A percentile compares a stretch with the other conserved stretches of the same genome.
Evolutionary conservation across 306 rosid genomes (phyloP).

Genomic region (Fragaria nilgerrensis): DNA sequence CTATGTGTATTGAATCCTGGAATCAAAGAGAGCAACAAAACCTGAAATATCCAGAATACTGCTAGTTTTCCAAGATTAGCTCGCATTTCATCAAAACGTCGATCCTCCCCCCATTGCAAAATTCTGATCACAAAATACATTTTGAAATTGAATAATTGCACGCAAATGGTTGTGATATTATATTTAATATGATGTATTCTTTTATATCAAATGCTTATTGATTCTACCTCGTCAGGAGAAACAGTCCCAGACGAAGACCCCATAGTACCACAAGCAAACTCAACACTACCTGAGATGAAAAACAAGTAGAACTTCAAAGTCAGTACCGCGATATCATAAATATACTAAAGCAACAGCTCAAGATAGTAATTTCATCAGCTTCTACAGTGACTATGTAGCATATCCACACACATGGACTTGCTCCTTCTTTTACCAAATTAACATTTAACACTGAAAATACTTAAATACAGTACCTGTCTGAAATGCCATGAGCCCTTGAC

Average conservation of each 20-base stretch:
- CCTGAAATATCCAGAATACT: slow-evolving; percentile 96
- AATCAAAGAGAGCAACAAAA: slow-evolving; percentile 26
- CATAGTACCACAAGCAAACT: slow-evolving; percentile 73
- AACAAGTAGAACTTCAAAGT: slow-evolving; percentile 6
- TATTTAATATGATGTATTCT: background rate
- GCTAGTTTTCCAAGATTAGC: slow-evolving; percentile 67
- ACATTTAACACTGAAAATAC: background rate
- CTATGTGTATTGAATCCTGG: background rate
- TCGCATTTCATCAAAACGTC: slow-evolving; percentile 93
- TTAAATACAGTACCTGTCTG: slow-evolving; percentile 58
- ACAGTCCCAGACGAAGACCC: slow-evolving; percentile 83
- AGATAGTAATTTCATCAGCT: background rate
- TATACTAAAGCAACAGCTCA: background rate
- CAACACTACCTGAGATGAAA: slow-evolving; percentile 52
- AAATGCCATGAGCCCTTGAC: slow-evolving; percentile 77
- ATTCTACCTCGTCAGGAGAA: slow-evolving; percentile 69
- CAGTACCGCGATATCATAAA: background rate
- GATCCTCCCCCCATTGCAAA: slow-evolving; percentile 92
- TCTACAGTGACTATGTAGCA: background rate
- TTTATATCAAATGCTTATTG: background rate
- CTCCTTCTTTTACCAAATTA: background rate
- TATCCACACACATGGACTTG: background rate
- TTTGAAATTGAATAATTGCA: background rate
- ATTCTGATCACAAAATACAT: slow-evolving; percentile 47
- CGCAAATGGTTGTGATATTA: background rate